Conservation (phyloP, 805 yeast genomes). For the Yamadazyma kitorensis region DNA sequence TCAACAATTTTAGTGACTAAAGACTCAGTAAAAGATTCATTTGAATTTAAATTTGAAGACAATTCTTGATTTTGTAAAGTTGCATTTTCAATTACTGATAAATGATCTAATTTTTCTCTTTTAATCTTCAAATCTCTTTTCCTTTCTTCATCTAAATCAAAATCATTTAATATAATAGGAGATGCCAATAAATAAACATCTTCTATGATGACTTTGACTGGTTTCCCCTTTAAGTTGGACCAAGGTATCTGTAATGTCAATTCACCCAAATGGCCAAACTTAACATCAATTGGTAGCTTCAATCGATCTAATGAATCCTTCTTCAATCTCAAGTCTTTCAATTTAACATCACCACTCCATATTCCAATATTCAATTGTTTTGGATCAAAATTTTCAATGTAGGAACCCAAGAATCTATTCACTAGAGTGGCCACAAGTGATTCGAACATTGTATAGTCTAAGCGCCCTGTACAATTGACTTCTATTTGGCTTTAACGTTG, state of each 20-base stretch:
- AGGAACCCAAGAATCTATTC: conserved; percentile 62
- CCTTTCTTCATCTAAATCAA: conserved; percentile 54
- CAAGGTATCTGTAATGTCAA: conserved; percentile 92
- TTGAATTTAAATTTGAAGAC: conserved; percentile 43
- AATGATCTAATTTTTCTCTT: conserved; percentile 59
- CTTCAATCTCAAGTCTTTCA: conserved; percentile 72
- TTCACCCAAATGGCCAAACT: conserved; percentile 87
- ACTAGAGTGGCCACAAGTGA: conserved; percentile 62
- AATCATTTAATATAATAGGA: conserved; percentile 58
- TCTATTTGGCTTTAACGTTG: too few species aligned
- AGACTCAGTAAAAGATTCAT: conserved; percentile 83
- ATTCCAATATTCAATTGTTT: conserved; percentile 93
- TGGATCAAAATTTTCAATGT: conserved; percentile 94
- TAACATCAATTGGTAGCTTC: conserved; percentile 81
- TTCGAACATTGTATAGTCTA: conserved; percentile 51
- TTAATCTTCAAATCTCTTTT: conserved; percentile 62
- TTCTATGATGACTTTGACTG: conserved; percentile 83
- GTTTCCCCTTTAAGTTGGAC: conserved; percentile 90
- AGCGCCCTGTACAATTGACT: too few species aligned
- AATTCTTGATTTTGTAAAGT: conserved; percentile 25
- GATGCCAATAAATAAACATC: conserved; percentile 81
- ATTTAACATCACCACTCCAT: conserved; percentile 95
- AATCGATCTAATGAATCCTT: conserved; percentile 87
- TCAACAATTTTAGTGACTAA: conserved; percentile 87
- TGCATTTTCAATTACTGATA: conserved; percentile 61